These are phyloP conservation scores for Physaria fendleri DNA, from an alignment of 345 rosid genomes.

Conservation along the genomic window DNA sequence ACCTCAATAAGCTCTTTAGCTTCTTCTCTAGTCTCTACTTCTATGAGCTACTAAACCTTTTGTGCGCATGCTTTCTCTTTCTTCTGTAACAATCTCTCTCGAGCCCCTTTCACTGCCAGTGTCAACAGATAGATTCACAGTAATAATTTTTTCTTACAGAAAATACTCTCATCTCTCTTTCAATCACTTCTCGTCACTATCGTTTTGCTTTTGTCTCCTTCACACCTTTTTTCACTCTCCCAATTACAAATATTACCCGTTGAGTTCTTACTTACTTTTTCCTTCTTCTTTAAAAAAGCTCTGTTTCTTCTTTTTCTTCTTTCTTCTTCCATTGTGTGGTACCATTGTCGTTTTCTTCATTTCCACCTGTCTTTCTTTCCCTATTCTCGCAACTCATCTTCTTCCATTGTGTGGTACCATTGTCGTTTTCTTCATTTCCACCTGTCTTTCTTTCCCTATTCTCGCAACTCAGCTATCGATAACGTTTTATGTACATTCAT, in stretches of 20 bases:
- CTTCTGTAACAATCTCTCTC: slow-evolving; percentile 33
- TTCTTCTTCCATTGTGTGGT: slow-evolving; percentile 17
- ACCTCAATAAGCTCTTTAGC: neutral
- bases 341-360: slow-evolving; percentile 19
- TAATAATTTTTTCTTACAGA: neutral
- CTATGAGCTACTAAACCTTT: slow-evolving; percentile 21
- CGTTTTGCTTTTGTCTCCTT: slow-evolving; percentile 25
- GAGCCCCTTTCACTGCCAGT: slow-evolving; percentile 34
- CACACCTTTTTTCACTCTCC: slow-evolving; percentile 13
- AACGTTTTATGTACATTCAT: slow-evolving; percentile 16
- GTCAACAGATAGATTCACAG: slow-evolving; percentile 27
- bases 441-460: slow-evolving; percentile 26
- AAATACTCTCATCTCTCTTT: slow-evolving; percentile 19
- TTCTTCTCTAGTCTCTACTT: slow-evolving; percentile 1
- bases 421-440: slow-evolving; percentile 20
- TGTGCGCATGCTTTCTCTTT: slow-evolving; percentile 27
- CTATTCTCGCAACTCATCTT: slow-evolving; percentile 18
- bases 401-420: slow-evolving; percentile 18
- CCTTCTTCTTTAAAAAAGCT: neutral
- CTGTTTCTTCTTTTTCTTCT: slow-evolving; percentile 1
- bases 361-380: slow-evolving; percentile 28
- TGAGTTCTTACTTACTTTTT: neutral
- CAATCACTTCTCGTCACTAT: slow-evolving; percentile 12
- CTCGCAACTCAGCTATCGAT: slow-evolving; percentile 22
- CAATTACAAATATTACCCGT: slow-evolving; percentile 15